Evolutionary conservation across 768 basidiomycete species (phyloP).

Genomic region (Udeniomyces megalosporus): DNA sequence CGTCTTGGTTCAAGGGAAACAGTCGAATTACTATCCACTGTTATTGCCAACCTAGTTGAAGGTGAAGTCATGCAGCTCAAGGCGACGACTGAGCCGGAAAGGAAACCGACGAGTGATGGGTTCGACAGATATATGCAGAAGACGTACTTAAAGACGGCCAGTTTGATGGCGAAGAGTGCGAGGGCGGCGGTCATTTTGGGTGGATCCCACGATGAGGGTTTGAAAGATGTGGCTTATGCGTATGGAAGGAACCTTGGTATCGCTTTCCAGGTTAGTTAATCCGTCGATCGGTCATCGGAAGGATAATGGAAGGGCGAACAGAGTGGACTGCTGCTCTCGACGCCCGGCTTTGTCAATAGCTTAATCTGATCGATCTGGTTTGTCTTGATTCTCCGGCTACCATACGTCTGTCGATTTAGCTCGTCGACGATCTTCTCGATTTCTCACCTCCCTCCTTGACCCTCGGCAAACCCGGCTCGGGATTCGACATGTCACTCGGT

Average conservation of each 20-base stretch:
- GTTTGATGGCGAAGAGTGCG: conserved; percentile 73
- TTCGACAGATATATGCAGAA: conserved; percentile 62
- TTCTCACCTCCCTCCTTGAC: conserved; percentile 46
- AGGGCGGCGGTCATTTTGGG: conserved; percentile 76
- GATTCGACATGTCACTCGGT: conserved; percentile 65
- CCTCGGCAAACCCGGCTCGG: conserved; percentile 73
- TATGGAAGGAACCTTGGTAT: conserved; percentile 82
- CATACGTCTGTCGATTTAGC: conserved; percentile 35
- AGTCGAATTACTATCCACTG: conserved; percentile 78
- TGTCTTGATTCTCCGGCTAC: neutral
- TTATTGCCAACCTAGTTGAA: conserved; percentile 90
- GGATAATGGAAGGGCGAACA: too few relatives aligned
- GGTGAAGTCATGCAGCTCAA: conserved; percentile 71
- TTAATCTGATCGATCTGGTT: neutral
- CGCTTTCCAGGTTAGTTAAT: conserved; percentile 79
- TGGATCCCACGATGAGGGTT: conserved; percentile 56
- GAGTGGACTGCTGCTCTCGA: too few relatives aligned
- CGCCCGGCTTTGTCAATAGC: too few relatives aligned
- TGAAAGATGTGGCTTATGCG: conserved; percentile 79
- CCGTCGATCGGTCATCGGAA: neutral
- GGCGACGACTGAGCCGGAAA: conserved; percentile 26
- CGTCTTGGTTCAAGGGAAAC: conserved; percentile 75
- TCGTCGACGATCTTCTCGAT: conserved; percentile 90
- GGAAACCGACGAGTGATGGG: conserved; percentile 27
- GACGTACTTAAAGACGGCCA: conserved; percentile 84